Percentiles rank a stretch among this genome's conserved stretches.
phyloP scores from a whole-genome alignment of 306 rosid genomes.

The Medicago ruthenica region DNA sequence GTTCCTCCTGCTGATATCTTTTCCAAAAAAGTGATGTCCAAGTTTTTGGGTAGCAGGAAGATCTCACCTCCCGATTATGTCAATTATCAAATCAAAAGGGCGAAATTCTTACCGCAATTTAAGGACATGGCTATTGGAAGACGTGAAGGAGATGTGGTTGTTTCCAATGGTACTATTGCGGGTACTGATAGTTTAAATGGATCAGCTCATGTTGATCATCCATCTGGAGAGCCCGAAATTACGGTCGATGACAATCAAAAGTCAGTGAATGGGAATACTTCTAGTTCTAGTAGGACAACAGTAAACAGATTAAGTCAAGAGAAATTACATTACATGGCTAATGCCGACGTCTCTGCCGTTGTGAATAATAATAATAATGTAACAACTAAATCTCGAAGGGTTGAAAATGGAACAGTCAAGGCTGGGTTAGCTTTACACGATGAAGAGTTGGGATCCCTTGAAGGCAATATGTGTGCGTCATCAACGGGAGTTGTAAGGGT shows the following conservation, averaged over 20 bases:
- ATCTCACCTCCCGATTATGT: constrained; percentile 64
- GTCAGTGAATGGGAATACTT: constrained; percentile 46
- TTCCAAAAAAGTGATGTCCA: constrained; percentile 76
- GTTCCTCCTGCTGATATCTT: constrained; percentile 80
- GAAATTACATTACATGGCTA: constrained; percentile 37
- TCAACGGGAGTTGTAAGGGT: constrained; percentile 98
- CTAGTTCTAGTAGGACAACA: constrained; percentile 51
- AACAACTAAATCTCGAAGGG: constrained; percentile 48
- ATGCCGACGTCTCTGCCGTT: constrained; percentile 38
- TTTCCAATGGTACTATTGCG: constrained; percentile 36
- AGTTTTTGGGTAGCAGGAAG: constrained; percentile 63
- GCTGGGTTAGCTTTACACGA: constrained; percentile 49
- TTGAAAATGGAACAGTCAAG: constrained; percentile 49
- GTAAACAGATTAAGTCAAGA: constrained; percentile 56
- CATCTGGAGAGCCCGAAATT: constrained; percentile 48
- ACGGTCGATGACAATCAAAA: constrained; percentile 44
- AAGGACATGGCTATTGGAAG: constrained; percentile 46
- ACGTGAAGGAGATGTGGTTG: constrained; percentile 38
- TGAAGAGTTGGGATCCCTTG: constrained; percentile 62
- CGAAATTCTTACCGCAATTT: constrained; percentile 49
- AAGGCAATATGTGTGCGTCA: constrained; percentile 95
- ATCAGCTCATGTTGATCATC: constrained; percentile 44
- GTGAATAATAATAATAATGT: constrained; percentile 41
- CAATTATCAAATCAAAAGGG: constrained; percentile 55
- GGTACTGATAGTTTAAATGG: constrained; percentile 55